These are phyloP conservation scores for Harringtonia aguacate DNA, from an alignment of 2,329 filamentous ascomycete species.

Conservation along the genomic window DNA sequence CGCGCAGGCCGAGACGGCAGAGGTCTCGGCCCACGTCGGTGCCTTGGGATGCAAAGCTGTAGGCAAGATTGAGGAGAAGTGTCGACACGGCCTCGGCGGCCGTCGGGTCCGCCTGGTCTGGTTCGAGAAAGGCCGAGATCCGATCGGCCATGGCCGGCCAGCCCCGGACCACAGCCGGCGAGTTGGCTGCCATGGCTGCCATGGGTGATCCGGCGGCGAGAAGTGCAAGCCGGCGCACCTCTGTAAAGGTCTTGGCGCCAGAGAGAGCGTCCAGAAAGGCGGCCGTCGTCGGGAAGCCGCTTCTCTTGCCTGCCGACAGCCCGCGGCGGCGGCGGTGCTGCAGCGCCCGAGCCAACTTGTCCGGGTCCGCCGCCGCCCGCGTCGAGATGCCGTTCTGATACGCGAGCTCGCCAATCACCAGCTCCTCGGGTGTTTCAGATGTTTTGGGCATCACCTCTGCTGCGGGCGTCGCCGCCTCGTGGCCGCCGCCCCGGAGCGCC, in stretches of 20 bases:
- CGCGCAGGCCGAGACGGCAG: conserved; percentile 11
- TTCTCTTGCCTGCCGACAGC: background rate
- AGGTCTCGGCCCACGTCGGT: conserved; percentile 5
- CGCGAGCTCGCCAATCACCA: conserved; percentile 8
- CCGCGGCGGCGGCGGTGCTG: conserved; percentile 13
- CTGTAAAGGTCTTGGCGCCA: no score
- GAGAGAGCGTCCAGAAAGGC: no score
- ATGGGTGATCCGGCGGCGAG: no score
- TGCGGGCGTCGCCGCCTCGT: background rate
- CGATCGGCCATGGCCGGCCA: no score
- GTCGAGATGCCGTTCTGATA: conserved; percentile 18
- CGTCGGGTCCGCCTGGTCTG: no score
- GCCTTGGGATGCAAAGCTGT: conserved; percentile 18
- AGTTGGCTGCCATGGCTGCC: no score
- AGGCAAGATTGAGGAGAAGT: conserved; percentile 30
- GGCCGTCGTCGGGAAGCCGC: no score
- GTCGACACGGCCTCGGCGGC: conserved; percentile 7
- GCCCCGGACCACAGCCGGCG: no score
- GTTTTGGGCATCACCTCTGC: background rate
- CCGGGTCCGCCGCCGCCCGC: conserved; percentile 7
- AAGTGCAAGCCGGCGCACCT: no score
- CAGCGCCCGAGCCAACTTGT: conserved; percentile 16
- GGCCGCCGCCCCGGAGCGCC: conserved; percentile 18
- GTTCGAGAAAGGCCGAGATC: no score
- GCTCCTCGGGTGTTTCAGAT: background rate